A percentile compares a stretch with the other conserved stretches of the same genome.
Conservation (phyloP, 352 stramenopile species). For the Phytophthora lateralis region DNA sequence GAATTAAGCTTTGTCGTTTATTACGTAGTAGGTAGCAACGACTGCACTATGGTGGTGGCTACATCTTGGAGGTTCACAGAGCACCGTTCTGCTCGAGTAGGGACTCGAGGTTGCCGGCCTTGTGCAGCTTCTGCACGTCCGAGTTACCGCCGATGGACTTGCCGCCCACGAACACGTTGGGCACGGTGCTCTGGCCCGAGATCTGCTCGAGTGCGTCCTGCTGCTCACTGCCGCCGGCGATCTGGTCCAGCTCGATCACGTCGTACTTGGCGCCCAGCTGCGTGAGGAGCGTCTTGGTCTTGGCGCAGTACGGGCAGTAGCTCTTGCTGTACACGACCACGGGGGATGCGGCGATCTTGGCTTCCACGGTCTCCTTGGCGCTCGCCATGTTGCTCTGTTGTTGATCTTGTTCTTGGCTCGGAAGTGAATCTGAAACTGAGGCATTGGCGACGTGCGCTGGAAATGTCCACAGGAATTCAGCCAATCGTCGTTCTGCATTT, state of each 20-base stretch:
- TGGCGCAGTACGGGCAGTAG: slow-evolving; percentile 95
- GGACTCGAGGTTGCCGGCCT: slow-evolving; percentile 87
- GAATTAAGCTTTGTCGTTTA: slow-evolving; percentile 9
- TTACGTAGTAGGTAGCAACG: slow-evolving; percentile 15
- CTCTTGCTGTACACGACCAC: slow-evolving; percentile 94
- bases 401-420: slow-evolving; percentile 11
- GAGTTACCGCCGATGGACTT: slow-evolving; percentile 96
- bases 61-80: slow-evolving; percentile 39
- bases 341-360: slow-evolving; percentile 51
- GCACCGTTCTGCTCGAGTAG: slow-evolving; percentile 82
- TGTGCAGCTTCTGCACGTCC: slow-evolving; percentile 90
- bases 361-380: slow-evolving; percentile 69
- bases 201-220: slow-evolving; percentile 67
- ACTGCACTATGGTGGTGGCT: background rate
- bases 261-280: slow-evolving; percentile 60
- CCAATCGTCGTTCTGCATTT: slow-evolving; percentile 8
- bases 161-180: slow-evolving; percentile 97
- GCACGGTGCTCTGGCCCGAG: slow-evolving; percentile 94
- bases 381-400: slow-evolving; percentile 49
- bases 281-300: slow-evolving; percentile 66
- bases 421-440: slow-evolving; percentile 20
- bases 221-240: slow-evolving; percentile 54
- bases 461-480: slow-evolving; percentile 1
- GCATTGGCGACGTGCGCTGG: too few relatives aligned
- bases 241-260: slow-evolving; percentile 67